Evolutionary conservation across 805 yeast genomes (phyloP).

Genomic region (Wickerhamomyces strasburgensis): DNA sequence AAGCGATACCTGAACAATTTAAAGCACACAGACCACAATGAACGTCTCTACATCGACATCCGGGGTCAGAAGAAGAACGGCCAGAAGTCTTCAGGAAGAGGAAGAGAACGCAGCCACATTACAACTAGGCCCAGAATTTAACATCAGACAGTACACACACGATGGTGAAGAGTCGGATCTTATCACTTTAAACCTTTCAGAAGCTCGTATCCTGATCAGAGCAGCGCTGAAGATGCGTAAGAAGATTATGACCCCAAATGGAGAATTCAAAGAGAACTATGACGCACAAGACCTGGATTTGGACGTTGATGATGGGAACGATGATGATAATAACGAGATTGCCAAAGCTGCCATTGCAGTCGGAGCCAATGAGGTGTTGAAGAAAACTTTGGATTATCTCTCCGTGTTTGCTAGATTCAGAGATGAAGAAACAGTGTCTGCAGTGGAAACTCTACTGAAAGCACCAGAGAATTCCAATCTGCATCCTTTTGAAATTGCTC

Average conservation of each 20-base stretch:
- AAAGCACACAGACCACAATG: slow-evolving; percentile 43
- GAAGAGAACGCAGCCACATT: slow-evolving; percentile 90
- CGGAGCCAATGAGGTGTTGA: slow-evolving; percentile 80
- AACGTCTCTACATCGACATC: slow-evolving; percentile 86
- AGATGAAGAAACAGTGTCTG: slow-evolving; percentile 87
- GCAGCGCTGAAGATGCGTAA: slow-evolving; percentile 80
- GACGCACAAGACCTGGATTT: slow-evolving; percentile 31
- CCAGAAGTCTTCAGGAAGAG: slow-evolving; percentile 57
- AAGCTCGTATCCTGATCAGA: slow-evolving; percentile 83
- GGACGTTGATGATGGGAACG: slow-evolving; percentile 26
- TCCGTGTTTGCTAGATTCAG: slow-evolving; percentile 84
- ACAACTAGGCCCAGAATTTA: slow-evolving; percentile 91
- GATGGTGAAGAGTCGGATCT: slow-evolving; percentile 73
- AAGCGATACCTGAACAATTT: too few species aligned
- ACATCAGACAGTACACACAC: slow-evolving; percentile 71
- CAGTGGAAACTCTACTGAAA: slow-evolving; percentile 82
- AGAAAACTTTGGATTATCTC: slow-evolving; percentile 85
- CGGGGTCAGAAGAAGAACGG: slow-evolving; percentile 75
- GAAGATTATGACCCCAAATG: slow-evolving; percentile 44
- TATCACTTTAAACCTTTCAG: slow-evolving; percentile 82
- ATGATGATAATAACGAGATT: slow-evolving; percentile 29
- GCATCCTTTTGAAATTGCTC: slow-evolving; percentile 96
- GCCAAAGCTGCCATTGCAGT: slow-evolving; percentile 52
- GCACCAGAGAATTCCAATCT: slow-evolving; percentile 67
- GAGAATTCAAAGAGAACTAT: slow-evolving; percentile 29